These are phyloP conservation scores for Murraya koenigii DNA, from an alignment of 345 rosid species.

Conservation along the genomic window DNA sequence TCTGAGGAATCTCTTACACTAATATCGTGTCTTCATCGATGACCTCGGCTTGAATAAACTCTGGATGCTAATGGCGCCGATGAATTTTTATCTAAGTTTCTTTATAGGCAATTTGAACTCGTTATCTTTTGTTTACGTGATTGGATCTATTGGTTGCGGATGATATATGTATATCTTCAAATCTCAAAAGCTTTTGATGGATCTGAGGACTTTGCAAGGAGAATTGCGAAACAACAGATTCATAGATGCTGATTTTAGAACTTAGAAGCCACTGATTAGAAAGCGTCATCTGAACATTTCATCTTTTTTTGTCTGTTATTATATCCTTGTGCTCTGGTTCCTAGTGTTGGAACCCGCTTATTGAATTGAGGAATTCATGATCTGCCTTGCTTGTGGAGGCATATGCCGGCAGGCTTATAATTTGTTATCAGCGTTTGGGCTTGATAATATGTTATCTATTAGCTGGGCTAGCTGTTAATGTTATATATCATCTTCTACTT, in stretches of 20 bases:
- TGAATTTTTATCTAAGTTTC: constrained; percentile 17
- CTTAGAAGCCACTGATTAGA: background rate
- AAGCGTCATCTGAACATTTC: background rate
- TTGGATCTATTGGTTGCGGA: constrained; percentile 23
- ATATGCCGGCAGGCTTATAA: constrained; percentile 17
- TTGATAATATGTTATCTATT: constrained; percentile 13
- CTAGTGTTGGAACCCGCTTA: constrained; percentile 15
- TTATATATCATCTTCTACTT: background rate
- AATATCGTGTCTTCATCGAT: background rate
- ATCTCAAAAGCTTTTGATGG: background rate
- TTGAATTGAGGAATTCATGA: constrained; percentile 15
- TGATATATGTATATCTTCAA: background rate
- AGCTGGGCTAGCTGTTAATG: constrained; percentile 2
- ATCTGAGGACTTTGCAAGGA: background rate
- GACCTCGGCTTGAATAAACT: background rate
- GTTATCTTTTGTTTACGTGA: background rate
- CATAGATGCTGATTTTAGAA: background rate
- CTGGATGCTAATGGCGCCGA: constrained; percentile 13
- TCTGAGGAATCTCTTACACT: background rate
- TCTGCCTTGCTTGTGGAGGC: constrained; percentile 29
- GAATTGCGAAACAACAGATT: background rate
- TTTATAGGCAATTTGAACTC: background rate
- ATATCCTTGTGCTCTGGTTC: too few species aligned
- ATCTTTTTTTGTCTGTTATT: background rate
- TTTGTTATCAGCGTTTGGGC: constrained; percentile 26